phyloP scores from a whole-genome alignment of 2,329 filamentous ascomycete genomes.

The Teratosphaeria gauchensis region DNA sequence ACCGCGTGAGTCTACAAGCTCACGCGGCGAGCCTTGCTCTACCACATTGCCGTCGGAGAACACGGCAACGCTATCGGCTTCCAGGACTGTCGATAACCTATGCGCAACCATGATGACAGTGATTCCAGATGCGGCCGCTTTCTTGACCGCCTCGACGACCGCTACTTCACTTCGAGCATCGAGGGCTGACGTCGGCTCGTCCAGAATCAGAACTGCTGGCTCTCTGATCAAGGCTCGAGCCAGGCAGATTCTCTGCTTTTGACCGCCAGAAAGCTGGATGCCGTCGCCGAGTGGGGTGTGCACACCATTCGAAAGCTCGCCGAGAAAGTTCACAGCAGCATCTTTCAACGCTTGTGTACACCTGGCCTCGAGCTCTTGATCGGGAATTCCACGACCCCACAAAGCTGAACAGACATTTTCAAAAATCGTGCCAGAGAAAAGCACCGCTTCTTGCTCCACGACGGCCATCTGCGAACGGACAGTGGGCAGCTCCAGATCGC shows the following conservation, averaged over 20 bases:
- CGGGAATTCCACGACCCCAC: conserved; percentile 1
- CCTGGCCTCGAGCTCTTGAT: conserved; percentile 15
- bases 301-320: conserved; percentile 35
- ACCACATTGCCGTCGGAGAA: conserved; percentile 58
- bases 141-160: conserved; percentile 35
- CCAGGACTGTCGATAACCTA: conserved; percentile 65
- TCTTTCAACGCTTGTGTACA: conserved; percentile 27
- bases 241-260: conserved; percentile 38
- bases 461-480: conserved; percentile 35
- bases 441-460: conserved; percentile 36
- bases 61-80: conserved; percentile 71
- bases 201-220: conserved; percentile 36
- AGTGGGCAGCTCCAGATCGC: conserved; percentile 24
- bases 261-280: conserved; percentile 36
- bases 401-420: conserved; percentile 37
- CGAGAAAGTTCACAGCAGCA: conserved; percentile 36
- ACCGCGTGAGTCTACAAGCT: conserved; percentile 35
- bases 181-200: conserved; percentile 38
- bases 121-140: conserved; percentile 37
- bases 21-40: conserved; percentile 52
- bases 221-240: conserved; percentile 37
- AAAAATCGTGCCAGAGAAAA: conserved; percentile 36
- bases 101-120: conserved; percentile 67
- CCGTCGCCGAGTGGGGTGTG: conserved; percentile 36
- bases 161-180: conserved; percentile 35